These are phyloP conservation scores for Helotiales sp. DNA, from an alignment of 2,329 filamentous ascomycete species.

Conservation along the genomic window DNA sequence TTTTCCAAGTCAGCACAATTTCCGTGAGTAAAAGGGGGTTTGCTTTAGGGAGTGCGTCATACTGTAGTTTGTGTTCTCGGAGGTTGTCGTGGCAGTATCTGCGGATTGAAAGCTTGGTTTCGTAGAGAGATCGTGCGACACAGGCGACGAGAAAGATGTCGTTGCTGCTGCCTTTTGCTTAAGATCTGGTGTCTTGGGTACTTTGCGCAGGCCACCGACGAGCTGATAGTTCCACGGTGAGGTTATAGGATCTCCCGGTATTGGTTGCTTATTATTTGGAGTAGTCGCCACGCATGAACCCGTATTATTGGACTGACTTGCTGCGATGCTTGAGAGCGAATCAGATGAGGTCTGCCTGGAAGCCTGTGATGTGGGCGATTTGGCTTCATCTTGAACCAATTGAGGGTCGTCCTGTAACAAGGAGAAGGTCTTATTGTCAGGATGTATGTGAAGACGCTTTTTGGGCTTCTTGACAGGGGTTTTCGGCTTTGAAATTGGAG, in stretches of 20 bases:
- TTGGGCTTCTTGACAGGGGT: constrained; percentile 27
- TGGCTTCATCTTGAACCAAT: constrained; percentile 20
- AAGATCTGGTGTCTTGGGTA: constrained; percentile 36
- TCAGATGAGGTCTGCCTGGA: constrained; percentile 27
- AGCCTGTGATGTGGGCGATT: constrained; percentile 23
- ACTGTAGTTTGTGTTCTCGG: constrained; percentile 37
- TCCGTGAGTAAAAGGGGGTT: too few species aligned
- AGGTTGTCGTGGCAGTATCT: constrained; percentile 31
- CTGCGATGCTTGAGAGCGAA: constrained; percentile 27
- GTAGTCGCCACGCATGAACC: constrained; percentile 32
- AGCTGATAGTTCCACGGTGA: constrained; percentile 36
- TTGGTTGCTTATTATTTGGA: constrained; percentile 27
- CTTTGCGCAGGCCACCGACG: constrained; percentile 37
- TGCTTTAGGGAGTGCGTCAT: too few species aligned
- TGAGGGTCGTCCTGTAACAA: constrained; percentile 28
- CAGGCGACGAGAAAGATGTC: constrained; percentile 22
- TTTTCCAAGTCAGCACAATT: too few species aligned
- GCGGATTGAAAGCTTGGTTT: constrained; percentile 36
- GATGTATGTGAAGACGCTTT: constrained; percentile 32
- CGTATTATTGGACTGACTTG: constrained; percentile 26
- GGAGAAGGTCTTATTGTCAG: constrained; percentile 36
- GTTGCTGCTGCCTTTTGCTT: constrained; percentile 28
- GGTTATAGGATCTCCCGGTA: constrained; percentile 33
- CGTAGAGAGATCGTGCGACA: constrained; percentile 32
- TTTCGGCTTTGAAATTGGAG: constrained; percentile 26